These are phyloP conservation scores for Sugiyamaella marilandica DNA, from an alignment of 805 yeast genomes.

Conservation along the genomic window DNA sequence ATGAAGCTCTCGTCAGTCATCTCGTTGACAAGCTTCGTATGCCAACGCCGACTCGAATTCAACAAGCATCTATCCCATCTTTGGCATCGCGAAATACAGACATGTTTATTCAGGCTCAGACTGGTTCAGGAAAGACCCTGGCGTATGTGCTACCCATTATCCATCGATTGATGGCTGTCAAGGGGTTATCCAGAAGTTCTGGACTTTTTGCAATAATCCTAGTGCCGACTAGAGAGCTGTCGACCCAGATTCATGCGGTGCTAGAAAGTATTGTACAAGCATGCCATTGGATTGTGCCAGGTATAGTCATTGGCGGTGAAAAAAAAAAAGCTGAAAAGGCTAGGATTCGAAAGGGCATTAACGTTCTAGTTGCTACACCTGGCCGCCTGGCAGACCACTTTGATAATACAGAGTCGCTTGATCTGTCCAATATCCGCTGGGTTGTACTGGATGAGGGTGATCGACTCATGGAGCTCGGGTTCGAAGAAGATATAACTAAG, in stretches of 20 bases:
- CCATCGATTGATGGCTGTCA: constrained; percentile 59
- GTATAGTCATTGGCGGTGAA: constrained; percentile 96
- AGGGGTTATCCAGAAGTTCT: constrained; percentile 48
- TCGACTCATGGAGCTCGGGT: constrained; percentile 89
- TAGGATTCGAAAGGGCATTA: constrained; percentile 89
- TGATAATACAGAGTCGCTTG: constrained; percentile 76
- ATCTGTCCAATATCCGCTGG: constrained; percentile 71
- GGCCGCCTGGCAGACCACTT: constrained; percentile 94
- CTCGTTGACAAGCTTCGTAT: constrained; percentile 50
- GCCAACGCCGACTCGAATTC: constrained; percentile 74
- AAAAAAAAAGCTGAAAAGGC: constrained; percentile 97
- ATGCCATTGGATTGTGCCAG: constrained; percentile 87
- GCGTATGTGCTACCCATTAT: constrained; percentile 83
- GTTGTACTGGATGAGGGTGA: constrained; percentile 97
- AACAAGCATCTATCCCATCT: constrained; percentile 71
- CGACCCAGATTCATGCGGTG: constrained; percentile 81
- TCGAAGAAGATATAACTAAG: constrained; percentile 84
- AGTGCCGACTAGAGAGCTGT: constrained; percentile 94
- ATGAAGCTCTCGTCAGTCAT: constrained; percentile 47
- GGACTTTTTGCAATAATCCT: constrained; percentile 87
- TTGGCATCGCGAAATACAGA: constrained; percentile 49
- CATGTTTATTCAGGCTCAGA: constrained; percentile 89
- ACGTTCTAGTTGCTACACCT: constrained; percentile 94
- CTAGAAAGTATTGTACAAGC: constrained; percentile 59
- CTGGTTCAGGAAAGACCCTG: constrained; percentile 96